These are phyloP conservation scores for Populus davidiana DNA, from an alignment of 345 rosid species.

Conservation along the genomic window DNA sequence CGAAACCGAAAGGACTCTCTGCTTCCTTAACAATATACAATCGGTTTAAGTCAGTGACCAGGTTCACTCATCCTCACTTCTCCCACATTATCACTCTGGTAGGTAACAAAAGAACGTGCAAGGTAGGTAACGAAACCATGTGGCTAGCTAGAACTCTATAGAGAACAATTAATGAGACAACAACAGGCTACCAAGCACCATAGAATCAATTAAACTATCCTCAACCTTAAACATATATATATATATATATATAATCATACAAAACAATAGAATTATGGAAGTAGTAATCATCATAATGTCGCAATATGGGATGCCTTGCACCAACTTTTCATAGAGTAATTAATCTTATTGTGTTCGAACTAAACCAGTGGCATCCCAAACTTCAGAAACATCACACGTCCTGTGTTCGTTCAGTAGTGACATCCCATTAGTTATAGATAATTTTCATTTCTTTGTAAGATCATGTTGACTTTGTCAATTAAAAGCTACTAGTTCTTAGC, in stretches of 20 bases:
- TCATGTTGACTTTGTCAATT: too few species aligned
- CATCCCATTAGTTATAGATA: too few species aligned
- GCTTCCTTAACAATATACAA: slow-evolving; percentile 39
- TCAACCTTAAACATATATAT: background rate
- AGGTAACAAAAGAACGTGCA: background rate
- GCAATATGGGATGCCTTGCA: too few species aligned
- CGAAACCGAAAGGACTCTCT: slow-evolving; percentile 80
- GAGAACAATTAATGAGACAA: background rate
- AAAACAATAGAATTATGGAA: too few species aligned
- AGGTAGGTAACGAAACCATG: background rate
- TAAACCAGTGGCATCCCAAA: too few species aligned
- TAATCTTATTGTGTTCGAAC: too few species aligned
- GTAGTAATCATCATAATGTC: too few species aligned
- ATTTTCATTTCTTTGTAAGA: too few species aligned
- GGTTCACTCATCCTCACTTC: background rate
- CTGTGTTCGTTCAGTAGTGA: too few species aligned
- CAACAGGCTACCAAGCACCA: background rate
- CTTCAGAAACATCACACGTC: too few species aligned
- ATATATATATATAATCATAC: too few species aligned
- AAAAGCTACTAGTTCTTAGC: background rate
- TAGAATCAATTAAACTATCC: background rate
- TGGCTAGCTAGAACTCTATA: background rate
- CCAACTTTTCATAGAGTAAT: too few species aligned
- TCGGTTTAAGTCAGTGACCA: background rate
- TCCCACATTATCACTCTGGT: background rate